Conservation (phyloP, 2,329 filamentous ascomycete species). For the Trichoderma atroviride region DNA sequence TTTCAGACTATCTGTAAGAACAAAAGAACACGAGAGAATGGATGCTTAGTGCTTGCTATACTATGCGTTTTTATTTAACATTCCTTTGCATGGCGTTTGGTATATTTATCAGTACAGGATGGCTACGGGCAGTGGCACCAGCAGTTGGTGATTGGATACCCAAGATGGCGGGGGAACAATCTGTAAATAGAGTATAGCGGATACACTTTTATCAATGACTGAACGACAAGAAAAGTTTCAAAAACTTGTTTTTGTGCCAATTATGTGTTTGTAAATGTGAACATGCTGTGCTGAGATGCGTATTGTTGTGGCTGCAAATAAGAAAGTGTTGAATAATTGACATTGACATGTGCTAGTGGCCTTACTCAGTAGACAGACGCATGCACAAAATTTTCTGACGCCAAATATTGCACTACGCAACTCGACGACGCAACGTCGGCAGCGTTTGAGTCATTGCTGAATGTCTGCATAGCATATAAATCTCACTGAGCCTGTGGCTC, state of each 20-base stretch:
- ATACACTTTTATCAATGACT: conserved; percentile 18
- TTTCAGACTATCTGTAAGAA: background rate
- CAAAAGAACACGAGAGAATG: background rate
- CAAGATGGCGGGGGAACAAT: conserved; percentile 25
- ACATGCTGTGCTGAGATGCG: too few species aligned
- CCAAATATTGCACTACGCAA: background rate
- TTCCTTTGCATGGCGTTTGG: conserved; percentile 28
- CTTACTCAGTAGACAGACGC: background rate
- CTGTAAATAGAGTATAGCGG: conserved; percentile 25
- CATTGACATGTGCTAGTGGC: conserved; percentile 13
- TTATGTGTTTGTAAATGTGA: background rate
- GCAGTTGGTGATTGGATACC: conserved; percentile 24
- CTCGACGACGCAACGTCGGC: background rate
- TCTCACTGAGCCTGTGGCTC: conserved; percentile 1
- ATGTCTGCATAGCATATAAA: background rate
- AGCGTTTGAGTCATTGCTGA: background rate
- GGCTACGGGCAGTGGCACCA: conserved; percentile 9
- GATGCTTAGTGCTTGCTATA: conserved; percentile 7
- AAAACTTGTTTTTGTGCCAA: background rate
- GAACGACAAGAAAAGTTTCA: conserved; percentile 22
- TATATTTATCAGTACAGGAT: background rate
- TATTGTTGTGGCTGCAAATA: background rate
- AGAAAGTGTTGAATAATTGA: background rate
- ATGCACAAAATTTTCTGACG: conserved; percentile 18
- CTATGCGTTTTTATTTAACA: background rate